These are phyloP conservation scores for Solanum chacoense DNA, from an alignment of 305 asterid species.

Conservation along the genomic window DNA sequence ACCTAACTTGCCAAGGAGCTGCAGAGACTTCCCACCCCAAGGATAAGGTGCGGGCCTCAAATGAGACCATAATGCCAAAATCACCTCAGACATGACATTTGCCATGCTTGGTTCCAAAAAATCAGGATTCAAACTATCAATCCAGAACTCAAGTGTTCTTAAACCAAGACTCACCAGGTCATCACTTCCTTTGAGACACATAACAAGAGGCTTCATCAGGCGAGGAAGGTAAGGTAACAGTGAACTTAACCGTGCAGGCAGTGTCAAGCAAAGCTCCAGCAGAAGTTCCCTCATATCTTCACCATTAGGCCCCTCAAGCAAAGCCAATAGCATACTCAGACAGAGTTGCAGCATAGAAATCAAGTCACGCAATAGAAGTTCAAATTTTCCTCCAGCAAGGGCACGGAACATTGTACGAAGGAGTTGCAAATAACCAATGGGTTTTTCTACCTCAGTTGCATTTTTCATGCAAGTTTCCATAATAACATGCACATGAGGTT, in stretches of 20 bases:
- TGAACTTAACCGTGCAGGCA: conserved; percentile 96
- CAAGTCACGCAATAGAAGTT: conserved; percentile 83
- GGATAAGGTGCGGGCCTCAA: conserved; percentile 93
- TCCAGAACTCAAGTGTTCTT: conserved; percentile 99
- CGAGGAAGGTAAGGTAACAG: conserved; percentile 95
- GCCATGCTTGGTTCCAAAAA: conserved; percentile 99
- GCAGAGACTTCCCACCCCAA: conserved; percentile 93
- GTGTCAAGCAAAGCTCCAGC: conserved; percentile 79
- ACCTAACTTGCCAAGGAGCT: conserved; percentile 98
- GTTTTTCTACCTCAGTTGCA: conserved; percentile 86
- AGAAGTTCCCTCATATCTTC: conserved; percentile 92
- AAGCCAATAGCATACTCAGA: conserved; percentile 77
- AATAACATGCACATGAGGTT: conserved; percentile 87
- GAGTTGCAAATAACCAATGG: conserved; percentile 90
- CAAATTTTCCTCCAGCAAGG: conserved; percentile 97
- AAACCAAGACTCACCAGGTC: conserved; percentile 90
- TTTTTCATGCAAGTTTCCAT: conserved; percentile 98
- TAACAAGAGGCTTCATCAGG: conserved; percentile 94
- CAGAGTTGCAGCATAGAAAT: conserved; percentile 86
- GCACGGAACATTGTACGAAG: conserved; percentile 98
- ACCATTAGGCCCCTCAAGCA: conserved; percentile 98
- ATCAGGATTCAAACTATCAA: conserved; percentile 99
- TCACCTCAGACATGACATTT: conserved; percentile 97
- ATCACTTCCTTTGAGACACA: conserved; percentile 97
- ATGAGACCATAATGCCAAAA: conserved; percentile 97